Evolutionary conservation across 441 rosid genomes (phyloP).

Genomic region (Gossypium aridum): DNA sequence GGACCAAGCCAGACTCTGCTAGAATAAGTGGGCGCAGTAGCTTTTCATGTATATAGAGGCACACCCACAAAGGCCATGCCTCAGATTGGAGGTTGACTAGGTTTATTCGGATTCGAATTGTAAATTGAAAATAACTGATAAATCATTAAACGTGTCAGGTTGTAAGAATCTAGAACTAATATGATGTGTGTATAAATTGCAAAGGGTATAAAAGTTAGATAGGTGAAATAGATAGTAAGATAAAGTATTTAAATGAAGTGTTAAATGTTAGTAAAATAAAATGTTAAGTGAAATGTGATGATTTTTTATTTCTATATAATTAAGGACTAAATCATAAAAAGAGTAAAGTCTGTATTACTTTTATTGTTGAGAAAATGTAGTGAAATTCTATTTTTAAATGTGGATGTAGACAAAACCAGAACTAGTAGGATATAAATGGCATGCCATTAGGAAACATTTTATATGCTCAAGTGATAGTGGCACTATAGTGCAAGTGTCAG

Average conservation of each 20-base stretch:
- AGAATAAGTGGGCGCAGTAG: neutral
- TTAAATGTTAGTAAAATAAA: neutral
- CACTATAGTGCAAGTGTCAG: no score
- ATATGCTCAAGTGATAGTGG: neutral
- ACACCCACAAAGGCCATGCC: neutral
- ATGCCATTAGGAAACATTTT: neutral
- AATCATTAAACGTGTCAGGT: neutral
- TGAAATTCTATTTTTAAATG: neutral
- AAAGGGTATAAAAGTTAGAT: neutral
- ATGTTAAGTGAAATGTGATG: neutral
- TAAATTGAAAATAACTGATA: neutral
- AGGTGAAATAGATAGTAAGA: neutral
- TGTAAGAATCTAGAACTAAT: neutral
- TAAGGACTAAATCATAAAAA: neutral
- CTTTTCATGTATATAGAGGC: neutral
- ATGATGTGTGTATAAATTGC: neutral
- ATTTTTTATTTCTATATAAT: neutral
- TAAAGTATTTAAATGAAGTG: neutral
- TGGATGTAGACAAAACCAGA: neutral
- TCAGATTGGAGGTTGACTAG: neutral
- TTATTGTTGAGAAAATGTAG: neutral
- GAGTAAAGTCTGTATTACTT: neutral
- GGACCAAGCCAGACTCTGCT: neutral
- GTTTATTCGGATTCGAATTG: neutral
- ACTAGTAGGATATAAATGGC: neutral